These are phyloP conservation scores for Symbiodinium pilosum DNA, from an alignment of 73 alveolate genomes.

Conservation along the genomic window DNA sequence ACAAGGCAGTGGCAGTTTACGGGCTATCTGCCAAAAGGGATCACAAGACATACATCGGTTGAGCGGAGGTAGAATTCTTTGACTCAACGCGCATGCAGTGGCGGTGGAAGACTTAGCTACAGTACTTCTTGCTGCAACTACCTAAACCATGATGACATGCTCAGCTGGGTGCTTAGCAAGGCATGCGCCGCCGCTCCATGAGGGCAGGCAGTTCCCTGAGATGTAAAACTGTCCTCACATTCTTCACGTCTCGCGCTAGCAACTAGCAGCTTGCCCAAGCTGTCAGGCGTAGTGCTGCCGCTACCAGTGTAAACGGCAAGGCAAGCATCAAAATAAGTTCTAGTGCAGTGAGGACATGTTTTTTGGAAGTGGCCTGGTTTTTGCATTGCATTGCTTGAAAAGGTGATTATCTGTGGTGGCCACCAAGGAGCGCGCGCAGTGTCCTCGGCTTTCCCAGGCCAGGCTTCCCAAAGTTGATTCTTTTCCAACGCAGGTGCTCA, in stretches of 20 bases:
- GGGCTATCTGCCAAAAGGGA: not conserved
- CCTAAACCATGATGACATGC: too few species aligned
- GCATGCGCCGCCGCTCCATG: conserved; percentile 63
- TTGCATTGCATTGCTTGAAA: not conserved
- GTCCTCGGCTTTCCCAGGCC: not conserved
- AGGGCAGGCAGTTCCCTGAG: conserved; percentile 11
- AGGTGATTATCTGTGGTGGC: conserved; percentile 75
- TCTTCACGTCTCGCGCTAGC: too few species aligned
- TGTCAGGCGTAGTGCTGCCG: conserved; percentile 70
- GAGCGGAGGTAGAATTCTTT: conserved; percentile 47
- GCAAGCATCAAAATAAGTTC: not conserved
- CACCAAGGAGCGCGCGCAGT: conserved; percentile 63
- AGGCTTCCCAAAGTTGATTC: not conserved
- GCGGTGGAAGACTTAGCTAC: conserved; percentile 11
- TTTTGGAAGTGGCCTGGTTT: too few species aligned
- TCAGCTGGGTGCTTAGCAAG: not conserved
- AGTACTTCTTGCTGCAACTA: not conserved
- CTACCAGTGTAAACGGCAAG: conserved; percentile 26
- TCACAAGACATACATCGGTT: too few species aligned
- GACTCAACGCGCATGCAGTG: conserved; percentile 41
- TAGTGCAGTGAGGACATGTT: too few species aligned
- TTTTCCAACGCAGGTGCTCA: conserved; percentile 21
- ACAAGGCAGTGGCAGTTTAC: conserved; percentile 17
- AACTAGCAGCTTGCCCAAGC: too few species aligned
- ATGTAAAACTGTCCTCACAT: too few species aligned